Base-by-base conservation (phyloP, 2,329 filamentous ascomycete genomes). In the Lachnellula arida region DNA sequence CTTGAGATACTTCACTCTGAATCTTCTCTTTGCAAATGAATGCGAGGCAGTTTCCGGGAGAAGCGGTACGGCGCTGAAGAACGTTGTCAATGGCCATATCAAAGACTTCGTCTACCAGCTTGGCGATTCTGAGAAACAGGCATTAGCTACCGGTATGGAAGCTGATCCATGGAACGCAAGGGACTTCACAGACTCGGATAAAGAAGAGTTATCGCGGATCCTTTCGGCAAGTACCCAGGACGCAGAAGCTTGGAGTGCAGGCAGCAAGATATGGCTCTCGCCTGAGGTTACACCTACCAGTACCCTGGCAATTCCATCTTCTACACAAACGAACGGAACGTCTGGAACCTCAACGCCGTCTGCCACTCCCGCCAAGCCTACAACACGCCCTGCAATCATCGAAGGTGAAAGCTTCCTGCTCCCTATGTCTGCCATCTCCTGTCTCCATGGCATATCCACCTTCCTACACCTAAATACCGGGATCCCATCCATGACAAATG, bases 401-500 rank as follows among this genome's bases (percentile, higher is more conserved):
- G 92, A 97, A 58, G 84, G 87, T 25, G 89, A 96, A 68, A 86
- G 84, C 52, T 97, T 91, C 69, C 85, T 96, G 54, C 81, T 99
- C 11, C 91, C 94, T 0, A 82, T 87, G 52, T 96, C 91, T 5
- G 92, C 91, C 0, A 79, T 93, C 34, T 77, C 89, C 1, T 92
- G 94, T 61, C 81, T 99, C 53, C 81, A 85, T 55, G 91, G 89
- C 50, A 86, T 97, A 61, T 86, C 90, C 57, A 82, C 86, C 15
- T 96, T 96, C 71, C 79, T 96, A 61, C 88, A 89, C 59, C 81
- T 99, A 4, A 86, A 93, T 55, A 81, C 89, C 5, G 87, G 86
- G 34, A 93, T 97, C 55, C 93, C 94, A 1, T 93, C 88, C 58
- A 92, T 97, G 84, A 89, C 91, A 1, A 79, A 86, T 2, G 91